These are phyloP conservation scores for Aristolochia contorta DNA, from an alignment of 164 flowering plant species.

Conservation along the genomic window DNA sequence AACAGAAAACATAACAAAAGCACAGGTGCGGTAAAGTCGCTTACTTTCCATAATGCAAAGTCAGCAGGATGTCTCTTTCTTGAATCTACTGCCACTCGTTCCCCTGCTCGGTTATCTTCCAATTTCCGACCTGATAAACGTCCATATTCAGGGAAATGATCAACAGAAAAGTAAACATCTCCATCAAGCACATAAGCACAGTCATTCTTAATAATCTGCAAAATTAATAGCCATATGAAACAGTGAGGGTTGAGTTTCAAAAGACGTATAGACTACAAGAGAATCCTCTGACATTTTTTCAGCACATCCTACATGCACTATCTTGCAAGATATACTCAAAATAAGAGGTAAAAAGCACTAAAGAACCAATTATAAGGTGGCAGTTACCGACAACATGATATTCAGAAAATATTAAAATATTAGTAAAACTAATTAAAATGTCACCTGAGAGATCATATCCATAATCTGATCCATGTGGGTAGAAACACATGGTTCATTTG, in stretches of 20 bases:
- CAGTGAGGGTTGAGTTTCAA: neutral
- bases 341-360: neutral
- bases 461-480: constrained; percentile 70
- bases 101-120: constrained; percentile 84
- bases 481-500: constrained; percentile 77
- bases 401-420: neutral
- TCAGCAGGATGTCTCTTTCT: constrained; percentile 82
- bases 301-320: neutral
- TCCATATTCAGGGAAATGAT: constrained; percentile 64
- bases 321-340: neutral
- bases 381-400: neutral
- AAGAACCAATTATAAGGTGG: neutral
- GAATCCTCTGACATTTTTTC: neutral
- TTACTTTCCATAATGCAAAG: constrained; percentile 94
- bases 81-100: constrained; percentile 66
- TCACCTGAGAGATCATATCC: constrained; percentile 70
- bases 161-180: constrained; percentile 85
- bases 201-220: constrained; percentile 66
- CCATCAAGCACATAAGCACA: constrained; percentile 72
- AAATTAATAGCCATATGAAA: neutral
- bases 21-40: neutral
- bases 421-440: neutral
- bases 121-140: constrained; percentile 63
- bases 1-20: too few species aligned
- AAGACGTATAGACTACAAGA: neutral